These are phyloP conservation scores for Psilocybe mexicana DNA, from an alignment of 1,284 basidiomycete species.

Conservation along the genomic window DNA sequence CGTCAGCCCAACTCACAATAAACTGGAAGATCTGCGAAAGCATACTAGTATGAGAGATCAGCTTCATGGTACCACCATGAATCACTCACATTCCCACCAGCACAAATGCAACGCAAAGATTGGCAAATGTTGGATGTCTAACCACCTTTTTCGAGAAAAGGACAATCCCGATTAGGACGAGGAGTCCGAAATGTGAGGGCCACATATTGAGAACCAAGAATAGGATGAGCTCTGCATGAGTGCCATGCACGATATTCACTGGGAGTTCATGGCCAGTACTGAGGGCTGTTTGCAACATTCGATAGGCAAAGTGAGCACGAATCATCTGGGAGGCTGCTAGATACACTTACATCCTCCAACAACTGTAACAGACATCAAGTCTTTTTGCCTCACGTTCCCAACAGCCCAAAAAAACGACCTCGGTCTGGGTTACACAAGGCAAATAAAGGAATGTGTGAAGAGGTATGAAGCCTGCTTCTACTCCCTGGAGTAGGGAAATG, in stretches of 20 bases:
- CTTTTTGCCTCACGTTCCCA: background rate
- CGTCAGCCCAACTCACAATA: constrained; percentile 10
- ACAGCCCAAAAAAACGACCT: background rate
- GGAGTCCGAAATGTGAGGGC: constrained; percentile 49
- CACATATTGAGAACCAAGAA: constrained; percentile 51
- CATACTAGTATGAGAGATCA: background rate
- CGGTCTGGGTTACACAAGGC: background rate
- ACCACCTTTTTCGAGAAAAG: constrained; percentile 40
- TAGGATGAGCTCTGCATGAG: constrained; percentile 37
- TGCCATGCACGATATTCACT: constrained; percentile 44
- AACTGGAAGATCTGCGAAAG: constrained; percentile 8
- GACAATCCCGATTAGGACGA: constrained; percentile 42
- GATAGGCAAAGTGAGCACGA: background rate
- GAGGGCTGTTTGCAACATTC: background rate
- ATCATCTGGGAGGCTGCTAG: background rate
- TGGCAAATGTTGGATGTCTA: constrained; percentile 50
- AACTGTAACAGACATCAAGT: constrained; percentile 5
- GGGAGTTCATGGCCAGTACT: constrained; percentile 13
- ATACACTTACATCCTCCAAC: background rate
- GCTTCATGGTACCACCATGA: background rate
- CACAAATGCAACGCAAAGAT: constrained; percentile 44
- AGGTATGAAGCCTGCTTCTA: constrained; percentile 18
- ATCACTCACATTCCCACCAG: constrained; percentile 41
- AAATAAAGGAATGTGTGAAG: background rate
- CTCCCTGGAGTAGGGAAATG: constrained; percentile 1